phyloP scores from a whole-genome alignment of 768 basidiomycete species.

The Suillus brevipes region DNA sequence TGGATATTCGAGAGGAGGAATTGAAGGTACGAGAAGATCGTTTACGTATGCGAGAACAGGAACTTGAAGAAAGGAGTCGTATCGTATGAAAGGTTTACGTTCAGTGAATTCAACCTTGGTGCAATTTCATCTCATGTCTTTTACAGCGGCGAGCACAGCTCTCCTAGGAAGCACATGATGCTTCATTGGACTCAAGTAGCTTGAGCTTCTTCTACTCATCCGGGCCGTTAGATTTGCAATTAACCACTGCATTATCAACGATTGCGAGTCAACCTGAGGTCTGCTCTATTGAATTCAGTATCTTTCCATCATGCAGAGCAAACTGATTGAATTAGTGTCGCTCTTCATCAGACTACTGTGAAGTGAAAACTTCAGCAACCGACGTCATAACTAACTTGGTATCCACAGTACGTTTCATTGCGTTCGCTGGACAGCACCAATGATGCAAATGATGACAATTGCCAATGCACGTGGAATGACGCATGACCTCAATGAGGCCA shows the following conservation, averaged over 20 bases:
- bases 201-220: not conserved
- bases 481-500: conserved; percentile 2
- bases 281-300: not conserved
- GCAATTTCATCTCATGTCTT: not conserved
- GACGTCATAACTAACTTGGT: not conserved
- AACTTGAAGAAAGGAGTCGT: conserved; percentile 1
- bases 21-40: conserved; percentile 6
- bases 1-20: conserved; percentile 3
- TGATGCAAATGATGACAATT: not conserved
- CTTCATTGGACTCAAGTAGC: not conserved
- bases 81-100: not conserved
- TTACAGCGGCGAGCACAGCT: not conserved
- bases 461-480: not conserved
- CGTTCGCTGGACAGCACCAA: not conserved
- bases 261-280: not conserved
- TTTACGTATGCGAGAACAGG: not conserved
- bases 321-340: not conserved
- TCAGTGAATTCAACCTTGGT: not conserved
- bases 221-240: conserved; percentile 1
- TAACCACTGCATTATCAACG: not conserved
- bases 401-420: not conserved
- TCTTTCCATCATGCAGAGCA: not conserved
- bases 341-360: not conserved
- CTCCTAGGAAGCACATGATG: not conserved
- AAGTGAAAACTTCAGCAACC: not conserved